Percentiles rank a stretch among this genome's conserved stretches.
Evolutionary conservation across 768 basidiomycete genomes (phyloP).

Genomic region (Suillus ampliporus): DNA sequence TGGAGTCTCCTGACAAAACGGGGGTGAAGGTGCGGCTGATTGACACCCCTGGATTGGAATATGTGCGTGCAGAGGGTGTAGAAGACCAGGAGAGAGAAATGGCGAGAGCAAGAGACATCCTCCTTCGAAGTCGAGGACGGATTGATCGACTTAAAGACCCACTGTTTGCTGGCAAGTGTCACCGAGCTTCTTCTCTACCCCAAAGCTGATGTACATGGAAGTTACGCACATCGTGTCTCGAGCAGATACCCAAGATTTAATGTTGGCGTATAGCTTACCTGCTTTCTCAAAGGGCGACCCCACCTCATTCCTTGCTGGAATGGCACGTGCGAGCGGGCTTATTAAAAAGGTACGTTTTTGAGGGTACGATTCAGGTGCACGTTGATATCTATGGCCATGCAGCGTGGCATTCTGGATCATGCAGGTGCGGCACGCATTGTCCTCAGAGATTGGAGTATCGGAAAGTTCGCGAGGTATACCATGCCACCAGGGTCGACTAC

Average conservation of each 20-base stretch:
- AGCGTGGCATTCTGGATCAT: constrained; percentile 78
- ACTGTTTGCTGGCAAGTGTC: constrained; percentile 62
- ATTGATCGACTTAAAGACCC: constrained; percentile 89
- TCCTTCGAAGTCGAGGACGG: constrained; percentile 80
- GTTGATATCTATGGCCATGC: constrained; percentile 19
- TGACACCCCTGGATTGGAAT: constrained; percentile 83
- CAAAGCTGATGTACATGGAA: constrained; percentile 35
- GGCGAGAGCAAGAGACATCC: constrained; percentile 63
- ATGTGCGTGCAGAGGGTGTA: constrained; percentile 51
- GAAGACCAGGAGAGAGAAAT: constrained; percentile 28
- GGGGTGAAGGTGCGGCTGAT: constrained; percentile 62
- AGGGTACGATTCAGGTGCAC: constrained; percentile 10
- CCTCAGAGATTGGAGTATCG: constrained; percentile 83
- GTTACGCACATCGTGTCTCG: constrained; percentile 73
- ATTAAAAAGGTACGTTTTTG: constrained; percentile 69
- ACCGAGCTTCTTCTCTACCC: neutral
- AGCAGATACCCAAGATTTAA: constrained; percentile 80
- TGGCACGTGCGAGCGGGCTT: constrained; percentile 77
- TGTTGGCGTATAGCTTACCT: constrained; percentile 86
- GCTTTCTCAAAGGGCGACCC: constrained; percentile 74
- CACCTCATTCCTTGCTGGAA: constrained; percentile 73
- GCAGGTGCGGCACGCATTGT: constrained; percentile 78
- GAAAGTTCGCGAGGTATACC: constrained; percentile 77
- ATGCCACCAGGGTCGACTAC: constrained; percentile 46
- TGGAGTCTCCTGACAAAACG: constrained; percentile 49